phyloP scores from a whole-genome alignment of 805 yeast species.

The Candida nitratophila region DNA sequence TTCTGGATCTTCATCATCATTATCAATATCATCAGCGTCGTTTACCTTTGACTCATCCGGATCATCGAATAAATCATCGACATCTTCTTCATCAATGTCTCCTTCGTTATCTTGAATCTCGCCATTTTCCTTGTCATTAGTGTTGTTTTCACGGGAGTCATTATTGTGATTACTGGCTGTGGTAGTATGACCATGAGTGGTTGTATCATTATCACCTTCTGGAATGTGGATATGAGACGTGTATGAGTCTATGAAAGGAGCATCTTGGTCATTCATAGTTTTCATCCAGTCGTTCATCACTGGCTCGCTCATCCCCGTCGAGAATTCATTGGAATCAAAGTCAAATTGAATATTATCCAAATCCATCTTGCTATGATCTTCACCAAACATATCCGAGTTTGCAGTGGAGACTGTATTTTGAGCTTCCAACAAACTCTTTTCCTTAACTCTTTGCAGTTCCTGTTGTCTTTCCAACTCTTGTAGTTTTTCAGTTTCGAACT shows the following conservation, averaged over 20 bases:
- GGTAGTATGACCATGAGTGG: background rate
- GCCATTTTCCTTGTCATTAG: background rate
- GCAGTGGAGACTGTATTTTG: slow-evolving; percentile 8
- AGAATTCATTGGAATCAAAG: background rate
- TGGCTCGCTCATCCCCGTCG: background rate
- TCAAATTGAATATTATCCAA: slow-evolving; percentile 1
- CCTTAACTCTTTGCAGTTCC: background rate
- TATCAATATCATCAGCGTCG: too few relatives aligned
- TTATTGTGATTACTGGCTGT: background rate
- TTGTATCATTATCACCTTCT: background rate
- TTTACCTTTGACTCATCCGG: slow-evolving; percentile 11
- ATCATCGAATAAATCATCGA: slow-evolving; percentile 18
- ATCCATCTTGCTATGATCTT: slow-evolving; percentile 15
- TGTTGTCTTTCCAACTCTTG: slow-evolving; percentile 3
- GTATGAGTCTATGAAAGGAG: background rate
- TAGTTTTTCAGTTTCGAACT: slow-evolving; percentile 7
- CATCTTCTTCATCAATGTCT: slow-evolving; percentile 1
- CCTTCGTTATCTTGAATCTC: background rate
- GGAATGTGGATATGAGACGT: slow-evolving; percentile 1
- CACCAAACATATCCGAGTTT: slow-evolving; percentile 1
- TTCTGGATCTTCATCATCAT: slow-evolving; percentile 2
- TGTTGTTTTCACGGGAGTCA: background rate
- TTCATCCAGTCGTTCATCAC: slow-evolving; percentile 1
- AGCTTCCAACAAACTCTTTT: slow-evolving; percentile 26
- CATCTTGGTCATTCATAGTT: background rate